phyloP scores from a whole-genome alignment of 208 protist species.

The Novymonas esmeraldas region DNA sequence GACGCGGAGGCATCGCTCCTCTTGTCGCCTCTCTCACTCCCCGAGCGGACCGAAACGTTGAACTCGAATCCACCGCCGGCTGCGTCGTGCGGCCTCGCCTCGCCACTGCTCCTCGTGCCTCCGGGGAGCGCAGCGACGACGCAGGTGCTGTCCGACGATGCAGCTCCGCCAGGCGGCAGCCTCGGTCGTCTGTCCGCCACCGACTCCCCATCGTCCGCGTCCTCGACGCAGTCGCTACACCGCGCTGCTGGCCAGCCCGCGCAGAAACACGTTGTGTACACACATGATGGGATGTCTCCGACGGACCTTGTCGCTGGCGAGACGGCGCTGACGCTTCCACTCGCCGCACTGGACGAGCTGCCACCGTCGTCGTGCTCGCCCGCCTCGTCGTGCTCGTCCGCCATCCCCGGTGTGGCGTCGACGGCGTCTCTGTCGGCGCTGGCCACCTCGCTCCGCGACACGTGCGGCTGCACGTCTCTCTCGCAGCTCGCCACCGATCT shows the following conservation, averaged over 20 bases:
- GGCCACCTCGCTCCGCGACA: background rate
- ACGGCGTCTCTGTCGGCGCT: background rate
- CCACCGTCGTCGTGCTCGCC: background rate
- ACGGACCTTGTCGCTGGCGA: background rate
- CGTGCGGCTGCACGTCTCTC: background rate
- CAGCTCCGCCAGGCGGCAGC: background rate
- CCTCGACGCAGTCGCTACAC: background rate
- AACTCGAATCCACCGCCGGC: background rate
- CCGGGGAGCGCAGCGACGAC: background rate
- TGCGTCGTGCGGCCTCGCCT: background rate
- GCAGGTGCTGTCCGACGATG: constrained; percentile 1
- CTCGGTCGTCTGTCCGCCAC: background rate
- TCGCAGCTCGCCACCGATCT: constrained; percentile 10
- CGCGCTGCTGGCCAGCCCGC: too few relatives aligned
- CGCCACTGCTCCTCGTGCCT: background rate
- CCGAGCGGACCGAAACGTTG: background rate
- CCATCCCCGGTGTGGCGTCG: background rate
- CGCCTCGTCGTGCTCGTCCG: background rate
- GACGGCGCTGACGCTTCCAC: background rate
- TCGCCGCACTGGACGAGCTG: background rate
- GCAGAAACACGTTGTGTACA: too few relatives aligned
- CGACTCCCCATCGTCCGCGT: background rate
- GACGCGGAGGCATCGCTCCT: background rate
- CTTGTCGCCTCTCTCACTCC: background rate
- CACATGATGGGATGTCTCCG: background rate